Evolutionary conservation across 1,139 yeast genomes (phyloP).

Genomic region (Yamadazyma songkhlaensis): DNA sequence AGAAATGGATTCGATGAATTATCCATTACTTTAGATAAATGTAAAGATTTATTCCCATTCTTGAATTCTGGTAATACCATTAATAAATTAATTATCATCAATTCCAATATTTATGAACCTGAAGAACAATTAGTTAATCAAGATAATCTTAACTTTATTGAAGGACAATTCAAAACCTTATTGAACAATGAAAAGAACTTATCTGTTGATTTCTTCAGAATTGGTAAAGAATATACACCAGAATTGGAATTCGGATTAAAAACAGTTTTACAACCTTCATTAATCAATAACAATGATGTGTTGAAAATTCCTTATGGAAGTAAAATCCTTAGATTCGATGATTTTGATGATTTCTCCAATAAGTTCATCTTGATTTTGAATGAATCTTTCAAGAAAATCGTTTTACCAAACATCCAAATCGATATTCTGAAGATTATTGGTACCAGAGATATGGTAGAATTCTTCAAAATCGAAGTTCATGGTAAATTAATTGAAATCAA

Average conservation of each 20-base stretch:
- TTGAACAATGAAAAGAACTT: slow-evolving; percentile 15
- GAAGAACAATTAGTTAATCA: neutral
- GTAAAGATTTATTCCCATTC: slow-evolving; percentile 30
- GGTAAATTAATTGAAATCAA: slow-evolving; percentile 18
- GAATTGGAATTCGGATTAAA: slow-evolving; percentile 18
- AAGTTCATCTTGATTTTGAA: slow-evolving; percentile 15
- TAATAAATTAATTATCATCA: slow-evolving; percentile 28
- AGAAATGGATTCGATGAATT: slow-evolving; percentile 24
- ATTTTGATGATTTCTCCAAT: slow-evolving; percentile 17
- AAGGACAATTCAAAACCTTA: slow-evolving; percentile 11
- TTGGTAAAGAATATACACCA: slow-evolving; percentile 20
- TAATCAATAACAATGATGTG: slow-evolving; percentile 13
- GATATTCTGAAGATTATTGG: slow-evolving; percentile 20
- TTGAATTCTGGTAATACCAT: slow-evolving; percentile 20
- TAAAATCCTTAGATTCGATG: slow-evolving; percentile 19
- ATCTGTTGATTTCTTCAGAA: slow-evolving; percentile 24
- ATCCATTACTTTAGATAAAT: slow-evolving; percentile 25
- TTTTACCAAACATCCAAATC: slow-evolving; percentile 19
- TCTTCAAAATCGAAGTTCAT: slow-evolving; percentile 23
- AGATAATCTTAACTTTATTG: slow-evolving; percentile 5
- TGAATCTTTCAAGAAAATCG: slow-evolving; percentile 16
- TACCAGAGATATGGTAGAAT: slow-evolving; percentile 17
- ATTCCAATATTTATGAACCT: slow-evolving; percentile 17
- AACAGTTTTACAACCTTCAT: slow-evolving; percentile 14
- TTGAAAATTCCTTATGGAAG: slow-evolving; percentile 19